Base-by-base conservation (phyloP, 306 rosid genomes). In the Castanea crenata region DNA sequence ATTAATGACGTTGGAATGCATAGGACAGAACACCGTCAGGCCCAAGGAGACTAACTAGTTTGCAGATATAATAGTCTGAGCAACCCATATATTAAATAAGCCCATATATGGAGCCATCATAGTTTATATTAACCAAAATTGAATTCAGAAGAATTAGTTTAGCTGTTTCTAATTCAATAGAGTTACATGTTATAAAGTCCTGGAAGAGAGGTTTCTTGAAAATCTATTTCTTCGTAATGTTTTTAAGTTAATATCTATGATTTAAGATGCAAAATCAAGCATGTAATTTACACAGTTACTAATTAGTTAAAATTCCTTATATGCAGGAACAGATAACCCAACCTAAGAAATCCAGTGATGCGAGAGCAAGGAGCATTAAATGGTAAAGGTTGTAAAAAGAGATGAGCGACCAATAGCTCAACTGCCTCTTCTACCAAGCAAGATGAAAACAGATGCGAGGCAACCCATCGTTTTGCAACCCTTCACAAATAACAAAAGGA, bases 401-500 rank as follows among this genome's bases (percentile, higher is more conserved):
- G 65, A 78, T 89, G 80, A 19, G 97, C 99, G 46, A 91, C 99
- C 94, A 95, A 83, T 31, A 95, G 86, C 85, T 93, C 99, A 61
- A 91, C 79, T 65, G 94, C 97, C 84, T 93, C 99, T 86, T 91
- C 99, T 79, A 71, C 89, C 89, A 95, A 83, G 90, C 97, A 95
- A 71, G 98, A 84, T 11, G 98, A 95, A 83, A 95, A 91, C 71
- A 95, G 85, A 92, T 95, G 99, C 12, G 98, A 91, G 73, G 97
- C 89, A 81, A 83, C 91, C 97, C 99, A 95, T 80, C 96, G 86
- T 83, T 95, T 95, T 82, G 99, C 99, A 81, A 95, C 92, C 92
- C 99, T 95, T 73, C 82, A 87, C 79, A 82, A 31, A 41, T 38
- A 75, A 81, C 62, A 46, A 78, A 78, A 75, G 46, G 21, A 61